Conservation (phyloP, 495 filamentous ascomycete species). For the Pyronema domesticum region DNA sequence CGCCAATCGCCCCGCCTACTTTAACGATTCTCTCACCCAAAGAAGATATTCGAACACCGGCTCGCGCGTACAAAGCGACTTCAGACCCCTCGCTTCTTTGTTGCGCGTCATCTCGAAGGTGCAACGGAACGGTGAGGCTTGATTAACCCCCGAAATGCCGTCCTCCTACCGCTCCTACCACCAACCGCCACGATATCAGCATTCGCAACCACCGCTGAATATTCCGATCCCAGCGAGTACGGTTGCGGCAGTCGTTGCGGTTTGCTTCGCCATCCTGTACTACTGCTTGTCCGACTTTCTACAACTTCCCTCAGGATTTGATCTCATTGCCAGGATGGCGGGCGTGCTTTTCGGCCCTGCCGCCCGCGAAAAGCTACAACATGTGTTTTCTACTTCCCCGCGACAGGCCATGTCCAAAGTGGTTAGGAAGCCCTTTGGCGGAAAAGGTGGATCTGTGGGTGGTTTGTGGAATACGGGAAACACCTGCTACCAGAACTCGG, state of each 20-base stretch:
- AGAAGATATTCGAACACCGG: too few species aligned
- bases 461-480: slow-evolving; percentile 85
- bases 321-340: slow-evolving; percentile 11
- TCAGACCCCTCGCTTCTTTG: background rate
- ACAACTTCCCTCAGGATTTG: slow-evolving; percentile 10
- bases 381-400: slow-evolving; percentile 6
- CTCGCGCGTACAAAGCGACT: too few species aligned
- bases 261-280: slow-evolving; percentile 11
- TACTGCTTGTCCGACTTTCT: slow-evolving; percentile 10
- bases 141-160: slow-evolving; percentile 1
- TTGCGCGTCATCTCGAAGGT: background rate
- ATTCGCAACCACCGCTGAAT: background rate
- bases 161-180: slow-evolving; percentile 5
- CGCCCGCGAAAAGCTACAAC: slow-evolving; percentile 15
- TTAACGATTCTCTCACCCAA: too few species aligned
- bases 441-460: slow-evolving; percentile 11
- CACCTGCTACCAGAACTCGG: slow-evolving; percentile 95
- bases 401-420: slow-evolving; percentile 9
- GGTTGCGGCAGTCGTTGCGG: slow-evolving; percentile 8
- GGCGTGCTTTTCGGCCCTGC: slow-evolving; percentile 13
- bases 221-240: slow-evolving; percentile 6
- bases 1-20: too few species aligned
- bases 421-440: background rate
- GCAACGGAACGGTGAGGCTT: background rate
- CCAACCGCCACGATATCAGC: background rate